phyloP scores from a whole-genome alignment of 257 asterid species.

The Ilex aquifolium region DNA sequence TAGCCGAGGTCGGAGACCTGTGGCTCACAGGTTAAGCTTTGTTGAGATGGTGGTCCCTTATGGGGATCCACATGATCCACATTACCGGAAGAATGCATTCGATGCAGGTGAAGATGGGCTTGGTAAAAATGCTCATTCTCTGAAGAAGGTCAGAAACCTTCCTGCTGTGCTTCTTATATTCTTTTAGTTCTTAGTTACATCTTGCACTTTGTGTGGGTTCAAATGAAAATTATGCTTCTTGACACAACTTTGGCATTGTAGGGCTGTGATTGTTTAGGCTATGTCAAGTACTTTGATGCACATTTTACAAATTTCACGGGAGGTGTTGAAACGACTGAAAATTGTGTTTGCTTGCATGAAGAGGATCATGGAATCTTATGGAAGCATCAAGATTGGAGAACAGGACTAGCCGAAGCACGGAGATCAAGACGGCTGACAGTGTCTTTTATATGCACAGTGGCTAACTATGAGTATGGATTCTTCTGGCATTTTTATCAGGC shows the following conservation, averaged over 20 bases:
- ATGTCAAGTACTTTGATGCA: constrained; percentile 24
- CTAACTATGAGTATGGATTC: constrained; percentile 29
- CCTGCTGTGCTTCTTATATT: not conserved
- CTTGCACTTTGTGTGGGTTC: not conserved
- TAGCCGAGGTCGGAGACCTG: constrained; percentile 29
- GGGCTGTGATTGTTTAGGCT: constrained; percentile 34
- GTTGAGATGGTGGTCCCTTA: constrained; percentile 41
- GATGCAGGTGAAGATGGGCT: constrained; percentile 34
- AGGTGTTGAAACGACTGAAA: constrained; percentile 26
- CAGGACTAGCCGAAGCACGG: constrained; percentile 29
- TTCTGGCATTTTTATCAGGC: constrained; percentile 32
- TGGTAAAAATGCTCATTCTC: constrained; percentile 28
- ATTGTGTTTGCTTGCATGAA: constrained; percentile 32
- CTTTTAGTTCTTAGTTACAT: not conserved
- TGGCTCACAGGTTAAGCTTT: constrained; percentile 30
- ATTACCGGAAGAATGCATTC: constrained; percentile 29
- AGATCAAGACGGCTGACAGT: constrained; percentile 25
- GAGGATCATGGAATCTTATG: constrained; percentile 31
- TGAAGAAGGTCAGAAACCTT: constrained; percentile 18
- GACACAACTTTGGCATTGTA: constrained; percentile 3
- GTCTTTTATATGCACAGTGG: constrained; percentile 28
- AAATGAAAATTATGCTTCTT: not conserved
- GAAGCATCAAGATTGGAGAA: constrained; percentile 36
- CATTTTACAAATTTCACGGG: constrained; percentile 28
- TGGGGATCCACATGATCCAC: constrained; percentile 32